A percentile compares a stretch with the other conserved stretches of the same genome.
Evolutionary conservation across 1,139 yeast species (phyloP).

Genomic region (Lodderomyces pseudojiufengensis): DNA sequence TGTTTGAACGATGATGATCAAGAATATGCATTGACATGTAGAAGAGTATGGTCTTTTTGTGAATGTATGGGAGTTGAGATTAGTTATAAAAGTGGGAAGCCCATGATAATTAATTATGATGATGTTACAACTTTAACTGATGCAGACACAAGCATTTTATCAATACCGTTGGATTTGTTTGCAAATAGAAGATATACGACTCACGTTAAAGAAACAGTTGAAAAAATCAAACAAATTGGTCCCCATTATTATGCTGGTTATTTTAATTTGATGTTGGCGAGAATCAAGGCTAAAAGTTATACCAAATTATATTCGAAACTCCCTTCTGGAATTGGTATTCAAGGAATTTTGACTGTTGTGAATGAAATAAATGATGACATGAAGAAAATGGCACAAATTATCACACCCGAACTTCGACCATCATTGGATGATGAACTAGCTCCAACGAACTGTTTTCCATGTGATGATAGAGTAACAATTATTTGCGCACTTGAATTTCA

Average conservation of each 20-base stretch:
- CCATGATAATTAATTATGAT: slow-evolving; percentile 14
- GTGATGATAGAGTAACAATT: slow-evolving; percentile 4
- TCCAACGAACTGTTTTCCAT: slow-evolving; percentile 1
- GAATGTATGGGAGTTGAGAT: slow-evolving; percentile 20
- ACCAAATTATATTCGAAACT: slow-evolving; percentile 14
- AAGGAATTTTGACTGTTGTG: slow-evolving; percentile 9
- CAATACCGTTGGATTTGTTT: slow-evolving; percentile 13
- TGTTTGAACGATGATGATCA: slow-evolving; percentile 10
- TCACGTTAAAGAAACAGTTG: slow-evolving; percentile 8
- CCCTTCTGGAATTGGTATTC: slow-evolving; percentile 8
- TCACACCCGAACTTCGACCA: slow-evolving; percentile 22
- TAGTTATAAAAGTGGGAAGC: slow-evolving; percentile 23
- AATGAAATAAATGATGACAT: slow-evolving; percentile 18
- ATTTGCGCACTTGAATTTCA: slow-evolving; percentile 20
- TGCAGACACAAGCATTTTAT: slow-evolving; percentile 12
- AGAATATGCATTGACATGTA: slow-evolving; percentile 12
- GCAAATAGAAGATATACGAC: slow-evolving; percentile 7
- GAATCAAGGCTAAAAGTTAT: slow-evolving; percentile 21
- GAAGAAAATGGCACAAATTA: slow-evolving; percentile 14
- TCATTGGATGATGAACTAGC: background rate
- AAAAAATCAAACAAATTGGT: slow-evolving; percentile 7
- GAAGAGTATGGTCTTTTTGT: slow-evolving; percentile 23
- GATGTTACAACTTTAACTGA: slow-evolving; percentile 21
- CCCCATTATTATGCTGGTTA: slow-evolving; percentile 15
- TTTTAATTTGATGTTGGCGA: slow-evolving; percentile 16